Percentiles rank a stretch among this genome's conserved stretches.
Conservation (phyloP, 78 protist genomes). For the Guillardia theta region DNA sequence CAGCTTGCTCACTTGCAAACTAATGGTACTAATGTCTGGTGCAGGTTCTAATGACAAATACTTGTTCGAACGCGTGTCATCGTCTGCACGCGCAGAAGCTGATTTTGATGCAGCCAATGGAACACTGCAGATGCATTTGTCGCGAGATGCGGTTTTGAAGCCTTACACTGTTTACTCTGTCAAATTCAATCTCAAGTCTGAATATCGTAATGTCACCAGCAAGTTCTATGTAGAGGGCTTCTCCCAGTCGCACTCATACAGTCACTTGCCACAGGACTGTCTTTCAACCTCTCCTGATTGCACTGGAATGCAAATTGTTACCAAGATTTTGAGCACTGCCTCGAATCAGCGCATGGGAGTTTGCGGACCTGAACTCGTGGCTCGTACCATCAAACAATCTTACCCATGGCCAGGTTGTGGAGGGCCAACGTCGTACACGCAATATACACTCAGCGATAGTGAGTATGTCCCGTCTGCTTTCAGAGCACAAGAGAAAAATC, state of each 20-base stretch:
- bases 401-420: background rate
- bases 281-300: background rate
- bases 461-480: no score
- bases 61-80: no score
- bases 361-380: background rate
- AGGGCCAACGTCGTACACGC: background rate
- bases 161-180: background rate
- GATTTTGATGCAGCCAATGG: no score
- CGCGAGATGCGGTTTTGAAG: background rate
- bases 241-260: no score
- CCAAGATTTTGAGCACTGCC: background rate
- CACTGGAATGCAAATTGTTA: background rate
- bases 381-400: background rate
- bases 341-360: background rate
- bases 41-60: no score
- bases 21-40: no score
- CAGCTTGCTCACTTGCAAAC: no score
- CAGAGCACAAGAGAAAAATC: background rate
- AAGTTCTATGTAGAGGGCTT: background rate
- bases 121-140: no score
- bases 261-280: no score
- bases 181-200: background rate
- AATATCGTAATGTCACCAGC: background rate
- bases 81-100: no score
- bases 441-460: background rate